Percentiles rank a stretch among this genome's conserved stretches.
Conservation (phyloP, 768 basidiomycete species). For the Tylopilus plumbeoviolaceoides region DNA sequence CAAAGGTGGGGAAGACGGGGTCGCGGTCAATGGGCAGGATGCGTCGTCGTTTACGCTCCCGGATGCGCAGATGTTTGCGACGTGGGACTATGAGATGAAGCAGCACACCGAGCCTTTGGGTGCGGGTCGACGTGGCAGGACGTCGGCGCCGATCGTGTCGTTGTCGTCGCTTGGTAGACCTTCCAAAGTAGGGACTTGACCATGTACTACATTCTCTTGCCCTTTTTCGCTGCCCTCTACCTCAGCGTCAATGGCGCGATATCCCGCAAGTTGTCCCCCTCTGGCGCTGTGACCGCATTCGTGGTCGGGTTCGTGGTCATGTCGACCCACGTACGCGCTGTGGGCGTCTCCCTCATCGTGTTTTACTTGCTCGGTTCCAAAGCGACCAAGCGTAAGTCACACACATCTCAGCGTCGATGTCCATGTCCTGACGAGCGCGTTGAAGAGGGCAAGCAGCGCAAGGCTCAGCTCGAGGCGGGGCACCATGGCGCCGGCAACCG, state of each 20-base stretch:
- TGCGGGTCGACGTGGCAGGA: constrained; percentile 27
- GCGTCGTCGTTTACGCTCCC: constrained; percentile 34
- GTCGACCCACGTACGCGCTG: constrained; percentile 58
- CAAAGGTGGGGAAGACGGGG: constrained; percentile 25
- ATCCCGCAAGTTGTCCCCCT: constrained; percentile 70
- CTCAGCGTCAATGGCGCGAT: constrained; percentile 67
- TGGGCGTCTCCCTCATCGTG: constrained; percentile 63
- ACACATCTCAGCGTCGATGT: neutral
- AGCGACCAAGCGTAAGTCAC: constrained; percentile 72
- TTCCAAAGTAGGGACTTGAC: constrained; percentile 18
- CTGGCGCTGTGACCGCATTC: constrained; percentile 76
- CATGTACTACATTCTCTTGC: constrained; percentile 30
- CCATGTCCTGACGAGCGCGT: neutral
- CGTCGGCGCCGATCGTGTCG: constrained; percentile 16
- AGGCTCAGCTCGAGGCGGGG: constrained; percentile 74
- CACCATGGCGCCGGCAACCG: constrained; percentile 74
- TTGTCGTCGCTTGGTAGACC: constrained; percentile 18
- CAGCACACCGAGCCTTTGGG: constrained; percentile 36
- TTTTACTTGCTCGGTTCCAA: constrained; percentile 80
- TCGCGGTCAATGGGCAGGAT: constrained; percentile 20
- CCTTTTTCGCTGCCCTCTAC: constrained; percentile 44
- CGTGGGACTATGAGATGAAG: constrained; percentile 48
- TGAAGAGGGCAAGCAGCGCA: constrained; percentile 68
- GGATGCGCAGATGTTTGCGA: constrained; percentile 47
- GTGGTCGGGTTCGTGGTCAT: constrained; percentile 71